A percentile compares a stretch with the other conserved stretches of the same genome.
phyloP scores from a whole-genome alignment of 352 stramenopile genomes.

The Globisporangium parvum region DNA sequence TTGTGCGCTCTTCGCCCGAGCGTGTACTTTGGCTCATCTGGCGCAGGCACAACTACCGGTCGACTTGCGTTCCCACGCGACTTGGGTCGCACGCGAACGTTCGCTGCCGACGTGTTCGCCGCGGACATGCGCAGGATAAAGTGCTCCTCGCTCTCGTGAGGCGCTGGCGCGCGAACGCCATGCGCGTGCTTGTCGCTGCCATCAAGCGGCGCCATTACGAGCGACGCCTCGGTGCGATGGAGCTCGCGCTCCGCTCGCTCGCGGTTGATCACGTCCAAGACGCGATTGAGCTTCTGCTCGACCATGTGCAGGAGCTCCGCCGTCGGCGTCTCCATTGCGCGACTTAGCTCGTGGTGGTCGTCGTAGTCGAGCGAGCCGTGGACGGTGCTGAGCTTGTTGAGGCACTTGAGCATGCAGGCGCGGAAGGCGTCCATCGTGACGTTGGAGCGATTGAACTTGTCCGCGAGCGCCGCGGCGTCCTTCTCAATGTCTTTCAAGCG shows the following conservation, averaged over 20 bases:
- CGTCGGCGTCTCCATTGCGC: constrained; percentile 61
- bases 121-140: constrained; percentile 82
- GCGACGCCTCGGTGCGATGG: constrained; percentile 55
- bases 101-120: constrained; percentile 52
- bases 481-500: constrained; percentile 83
- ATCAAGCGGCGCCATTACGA: constrained; percentile 4
- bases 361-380: constrained; percentile 70
- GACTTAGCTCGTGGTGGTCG: constrained; percentile 63
- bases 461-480: constrained; percentile 52
- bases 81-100: constrained; percentile 75
- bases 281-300: constrained; percentile 77
- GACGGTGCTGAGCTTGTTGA: constrained; percentile 66
- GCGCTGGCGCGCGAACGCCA: constrained; percentile 42
- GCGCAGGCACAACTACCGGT: constrained; percentile 15
- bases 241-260: constrained; percentile 78
- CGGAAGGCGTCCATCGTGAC: constrained; percentile 81
- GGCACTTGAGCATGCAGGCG: constrained; percentile 77
- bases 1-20: constrained; percentile 13
- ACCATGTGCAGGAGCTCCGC: constrained; percentile 70
- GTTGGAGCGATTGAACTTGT: constrained; percentile 70
- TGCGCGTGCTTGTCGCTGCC: constrained; percentile 27
- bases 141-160: constrained; percentile 72
- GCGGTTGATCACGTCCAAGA: constrained; percentile 79
- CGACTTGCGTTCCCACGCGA: constrained; percentile 29
- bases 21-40: constrained; percentile 20